Evolutionary conservation across 805 yeast genomes (phyloP).

Genomic region (Hanseniaspora singularis): DNA sequence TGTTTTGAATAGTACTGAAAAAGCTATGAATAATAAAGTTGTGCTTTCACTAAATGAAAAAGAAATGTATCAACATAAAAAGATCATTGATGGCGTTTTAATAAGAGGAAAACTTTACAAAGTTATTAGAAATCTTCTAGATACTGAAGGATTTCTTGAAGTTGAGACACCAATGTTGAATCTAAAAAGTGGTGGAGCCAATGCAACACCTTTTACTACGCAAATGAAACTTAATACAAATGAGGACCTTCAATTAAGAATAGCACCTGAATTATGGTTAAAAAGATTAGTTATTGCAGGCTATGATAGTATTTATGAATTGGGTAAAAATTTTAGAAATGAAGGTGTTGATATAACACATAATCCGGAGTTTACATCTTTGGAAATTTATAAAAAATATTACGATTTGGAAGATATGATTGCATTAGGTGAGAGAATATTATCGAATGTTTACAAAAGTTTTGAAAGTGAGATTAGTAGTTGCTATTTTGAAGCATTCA

Average conservation of each 20-base stretch:
- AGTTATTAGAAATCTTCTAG: constrained; percentile 47
- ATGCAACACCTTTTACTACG: constrained; percentile 77
- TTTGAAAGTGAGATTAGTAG: constrained; percentile 20
- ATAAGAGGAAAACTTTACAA: constrained; percentile 33
- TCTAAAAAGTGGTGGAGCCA: constrained; percentile 71
- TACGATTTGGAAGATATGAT: constrained; percentile 57
- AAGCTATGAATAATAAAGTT: constrained; percentile 4
- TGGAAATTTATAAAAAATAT: constrained; percentile 77
- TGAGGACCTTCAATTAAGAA: constrained; percentile 47
- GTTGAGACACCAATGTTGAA: constrained; percentile 83
- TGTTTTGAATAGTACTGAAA: not conserved
- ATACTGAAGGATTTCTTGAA: constrained; percentile 49
- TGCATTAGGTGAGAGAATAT: constrained; percentile 46
- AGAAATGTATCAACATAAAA: constrained; percentile 4
- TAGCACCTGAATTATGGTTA: constrained; percentile 93
- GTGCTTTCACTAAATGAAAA: constrained; percentile 1
- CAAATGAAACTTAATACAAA: constrained; percentile 23
- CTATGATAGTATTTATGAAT: constrained; percentile 73
- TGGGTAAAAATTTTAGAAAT: constrained; percentile 76
- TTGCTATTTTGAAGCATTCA: constrained; percentile 17
- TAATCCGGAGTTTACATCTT: constrained; percentile 84
- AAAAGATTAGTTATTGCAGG: constrained; percentile 76
- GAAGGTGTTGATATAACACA: constrained; percentile 90
- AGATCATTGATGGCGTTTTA: not conserved
- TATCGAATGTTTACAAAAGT: constrained; percentile 32